Evolutionary conservation across 2,329 filamentous ascomycete species (phyloP).

Genomic region (Talaromyces albobiverticillius): DNA sequence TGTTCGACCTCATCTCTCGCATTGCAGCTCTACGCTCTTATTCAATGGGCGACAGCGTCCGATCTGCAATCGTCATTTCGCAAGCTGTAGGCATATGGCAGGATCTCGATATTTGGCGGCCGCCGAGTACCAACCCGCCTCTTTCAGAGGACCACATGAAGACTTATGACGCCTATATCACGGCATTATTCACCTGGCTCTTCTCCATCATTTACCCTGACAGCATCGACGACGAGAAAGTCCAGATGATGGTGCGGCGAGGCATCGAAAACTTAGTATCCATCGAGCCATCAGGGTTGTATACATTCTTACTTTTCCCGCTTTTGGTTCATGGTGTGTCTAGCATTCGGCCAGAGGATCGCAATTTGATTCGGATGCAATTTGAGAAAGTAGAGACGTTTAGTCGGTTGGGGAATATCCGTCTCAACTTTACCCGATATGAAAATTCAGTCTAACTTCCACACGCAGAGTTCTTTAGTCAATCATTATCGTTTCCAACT

Average conservation of each 20-base stretch:
- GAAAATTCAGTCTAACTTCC: background rate
- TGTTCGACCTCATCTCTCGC: background rate
- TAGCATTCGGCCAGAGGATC: background rate
- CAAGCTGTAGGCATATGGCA: background rate
- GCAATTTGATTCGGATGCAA: background rate
- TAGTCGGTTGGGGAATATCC: background rate
- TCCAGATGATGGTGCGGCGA: background rate
- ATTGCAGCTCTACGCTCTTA: background rate
- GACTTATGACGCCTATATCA: background rate
- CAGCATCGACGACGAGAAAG: background rate
- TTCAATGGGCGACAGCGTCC: background rate
- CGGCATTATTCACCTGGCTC: background rate
- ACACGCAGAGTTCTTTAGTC: slow-evolving; percentile 56
- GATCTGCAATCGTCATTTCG: background rate
- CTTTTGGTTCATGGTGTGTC: background rate
- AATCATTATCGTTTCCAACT: slow-evolving; percentile 67
- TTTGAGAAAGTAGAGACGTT: background rate
- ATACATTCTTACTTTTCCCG: background rate
- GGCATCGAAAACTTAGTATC: background rate
- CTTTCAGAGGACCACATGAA: background rate
- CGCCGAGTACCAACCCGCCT: background rate
- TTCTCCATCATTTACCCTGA: background rate
- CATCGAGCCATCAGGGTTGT: background rate
- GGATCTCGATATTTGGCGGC: background rate
- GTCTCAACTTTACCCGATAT: slow-evolving; percentile 12